These are phyloP conservation scores for Oryza nivara DNA, from an alignment of 176 grass and related monocot species.

Conservation along the genomic window DNA sequence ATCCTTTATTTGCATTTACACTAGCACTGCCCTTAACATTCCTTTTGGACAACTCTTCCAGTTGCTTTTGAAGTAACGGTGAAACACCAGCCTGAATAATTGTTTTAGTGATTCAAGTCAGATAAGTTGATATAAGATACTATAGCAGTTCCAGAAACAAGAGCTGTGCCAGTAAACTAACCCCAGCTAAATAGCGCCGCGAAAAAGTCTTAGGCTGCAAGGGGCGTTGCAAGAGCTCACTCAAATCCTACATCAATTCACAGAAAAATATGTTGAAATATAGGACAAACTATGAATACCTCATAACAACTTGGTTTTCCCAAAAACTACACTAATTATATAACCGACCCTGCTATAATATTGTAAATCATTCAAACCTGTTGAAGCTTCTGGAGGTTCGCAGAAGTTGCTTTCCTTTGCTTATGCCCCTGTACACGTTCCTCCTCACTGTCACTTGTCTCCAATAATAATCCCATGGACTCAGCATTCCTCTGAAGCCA, in stretches of 20 bases:
- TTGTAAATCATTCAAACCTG: slow-evolving; percentile 55
- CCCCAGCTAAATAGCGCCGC: slow-evolving; percentile 82
- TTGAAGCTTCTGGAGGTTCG: slow-evolving; percentile 72
- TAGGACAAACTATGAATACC: slow-evolving; percentile 25
- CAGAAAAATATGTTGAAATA: slow-evolving; percentile 42
- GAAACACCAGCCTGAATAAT: slow-evolving; percentile 73
- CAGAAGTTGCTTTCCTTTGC: slow-evolving; percentile 60
- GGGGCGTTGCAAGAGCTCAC: slow-evolving; percentile 57
- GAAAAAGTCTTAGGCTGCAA: slow-evolving; percentile 84
- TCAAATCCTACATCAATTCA: slow-evolving; percentile 61
- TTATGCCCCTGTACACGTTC: slow-evolving; percentile 56
- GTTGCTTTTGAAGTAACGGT: slow-evolving; percentile 76
- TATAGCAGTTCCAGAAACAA: slow-evolving; percentile 7
- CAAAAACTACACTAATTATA: slow-evolving; percentile 13
- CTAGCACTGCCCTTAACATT: slow-evolving; percentile 38
- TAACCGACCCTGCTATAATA: slow-evolving; percentile 24
- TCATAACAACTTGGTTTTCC: slow-evolving; percentile 10
- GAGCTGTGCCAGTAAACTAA: slow-evolving; percentile 51
- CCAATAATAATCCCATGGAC: slow-evolving; percentile 69
- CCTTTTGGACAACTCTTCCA: slow-evolving; percentile 70
- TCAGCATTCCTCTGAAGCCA: slow-evolving; percentile 89
- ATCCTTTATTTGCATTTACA: slow-evolving; percentile 50
- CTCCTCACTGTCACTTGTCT: slow-evolving; percentile 79
- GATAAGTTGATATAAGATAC: not conserved
- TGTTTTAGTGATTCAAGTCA: slow-evolving; percentile 29